Evolutionary conservation across 768 basidiomycete genomes (phyloP).

Genomic region (Lyophyllum decastes): DNA sequence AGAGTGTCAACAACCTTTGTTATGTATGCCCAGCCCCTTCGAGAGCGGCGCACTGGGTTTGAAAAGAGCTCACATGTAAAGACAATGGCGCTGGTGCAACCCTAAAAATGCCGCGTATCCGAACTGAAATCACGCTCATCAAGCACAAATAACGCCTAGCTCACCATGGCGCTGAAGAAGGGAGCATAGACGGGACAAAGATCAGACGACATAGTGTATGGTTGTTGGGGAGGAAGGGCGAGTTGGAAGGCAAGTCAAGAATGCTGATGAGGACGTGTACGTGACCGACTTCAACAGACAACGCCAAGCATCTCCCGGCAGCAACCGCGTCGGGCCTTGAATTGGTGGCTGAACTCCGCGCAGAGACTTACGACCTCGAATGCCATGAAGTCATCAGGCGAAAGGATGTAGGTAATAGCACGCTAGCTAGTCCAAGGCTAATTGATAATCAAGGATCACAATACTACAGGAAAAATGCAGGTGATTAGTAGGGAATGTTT

Average conservation of each 20-base stretch:
- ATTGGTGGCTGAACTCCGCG: slow-evolving; percentile 4
- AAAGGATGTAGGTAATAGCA: background rate
- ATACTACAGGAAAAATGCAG: too few species aligned
- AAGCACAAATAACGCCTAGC: slow-evolving; percentile 20
- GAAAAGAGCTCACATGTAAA: slow-evolving; percentile 80
- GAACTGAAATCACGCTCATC: background rate
- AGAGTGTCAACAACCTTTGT: slow-evolving; percentile 8
- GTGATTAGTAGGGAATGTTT: too few species aligned
- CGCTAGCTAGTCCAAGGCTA: too few species aligned
- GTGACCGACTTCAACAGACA: slow-evolving; percentile 16
- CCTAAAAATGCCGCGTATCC: slow-evolving; percentile 45
- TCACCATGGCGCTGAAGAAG: slow-evolving; percentile 96
- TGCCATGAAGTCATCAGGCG: background rate
- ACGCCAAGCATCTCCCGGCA: slow-evolving; percentile 9
- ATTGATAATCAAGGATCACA: too few species aligned
- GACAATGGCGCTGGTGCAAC: slow-evolving; percentile 95
- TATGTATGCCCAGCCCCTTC: background rate
- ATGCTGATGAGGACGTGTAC: slow-evolving; percentile 17
- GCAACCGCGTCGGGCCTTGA: slow-evolving; percentile 15
- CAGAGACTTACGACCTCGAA: background rate
- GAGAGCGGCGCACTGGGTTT: background rate
- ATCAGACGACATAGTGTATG: slow-evolving; percentile 59
- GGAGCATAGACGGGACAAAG: slow-evolving; percentile 94
- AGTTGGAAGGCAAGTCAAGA: slow-evolving; percentile 6
- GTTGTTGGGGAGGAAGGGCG: slow-evolving; percentile 14